Conservation (phyloP, 805 yeast species). For the Candida insectalens region DNA sequence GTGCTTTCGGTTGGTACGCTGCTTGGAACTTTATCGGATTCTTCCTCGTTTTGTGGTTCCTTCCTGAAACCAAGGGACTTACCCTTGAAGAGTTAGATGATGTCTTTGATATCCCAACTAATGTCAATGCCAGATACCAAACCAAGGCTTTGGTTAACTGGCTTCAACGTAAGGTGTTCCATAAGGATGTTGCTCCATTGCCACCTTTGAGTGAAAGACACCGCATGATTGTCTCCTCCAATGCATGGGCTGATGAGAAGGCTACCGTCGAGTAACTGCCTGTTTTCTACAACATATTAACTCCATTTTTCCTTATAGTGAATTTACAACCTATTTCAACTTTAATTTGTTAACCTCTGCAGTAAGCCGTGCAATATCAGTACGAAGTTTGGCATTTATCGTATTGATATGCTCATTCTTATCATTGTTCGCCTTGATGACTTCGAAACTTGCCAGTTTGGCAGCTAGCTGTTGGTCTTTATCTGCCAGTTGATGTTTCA, state of each 20-base stretch:
- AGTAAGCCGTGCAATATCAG: conserved; percentile 17
- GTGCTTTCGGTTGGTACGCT: conserved; percentile 85
- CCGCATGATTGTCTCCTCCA: conserved; percentile 49
- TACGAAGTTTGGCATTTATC: conserved; percentile 17
- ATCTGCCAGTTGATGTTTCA: conserved; percentile 9
- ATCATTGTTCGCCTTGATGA: conserved; percentile 22
- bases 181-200: conserved; percentile 36
- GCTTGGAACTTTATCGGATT: conserved; percentile 72
- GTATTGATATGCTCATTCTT: conserved; percentile 20
- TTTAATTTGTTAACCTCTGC: conserved; percentile 10
- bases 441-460: conserved; percentile 21
- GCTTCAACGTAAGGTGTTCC: conserved; percentile 37
- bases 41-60: conserved; percentile 58
- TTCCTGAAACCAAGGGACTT: conserved; percentile 64
- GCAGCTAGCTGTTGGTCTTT: conserved; percentile 13
- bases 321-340: background rate
- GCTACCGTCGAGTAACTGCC: no score
- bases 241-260: conserved; percentile 55
- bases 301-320: no score
- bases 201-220: conserved; percentile 50
- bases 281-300: no score
- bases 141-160: conserved; percentile 29
- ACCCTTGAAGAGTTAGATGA: conserved; percentile 72
- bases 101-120: conserved; percentile 53
- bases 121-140: conserved; percentile 44